Conservation (phyloP, 257 asterid species). For the Penstemon barbatus region DNA sequence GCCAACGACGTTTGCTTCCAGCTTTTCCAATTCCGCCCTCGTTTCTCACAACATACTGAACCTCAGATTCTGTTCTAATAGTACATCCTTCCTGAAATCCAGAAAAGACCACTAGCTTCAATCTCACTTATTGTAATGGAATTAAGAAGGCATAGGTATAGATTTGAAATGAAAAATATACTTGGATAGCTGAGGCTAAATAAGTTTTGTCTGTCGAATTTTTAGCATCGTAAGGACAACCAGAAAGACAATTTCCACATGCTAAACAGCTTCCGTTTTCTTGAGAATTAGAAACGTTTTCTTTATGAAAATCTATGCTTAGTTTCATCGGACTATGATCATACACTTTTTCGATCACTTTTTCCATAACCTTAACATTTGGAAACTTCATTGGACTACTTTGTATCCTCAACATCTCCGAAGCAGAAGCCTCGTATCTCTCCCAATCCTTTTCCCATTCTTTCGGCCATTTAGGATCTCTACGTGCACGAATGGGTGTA, state of each 20-base stretch:
- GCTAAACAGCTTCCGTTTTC: constrained; percentile 44
- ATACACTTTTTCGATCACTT: constrained; percentile 27
- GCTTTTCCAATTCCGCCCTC: constrained; percentile 17
- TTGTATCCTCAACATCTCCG: constrained; percentile 45
- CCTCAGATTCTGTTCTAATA: constrained; percentile 54
- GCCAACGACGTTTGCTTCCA: constrained; percentile 40
- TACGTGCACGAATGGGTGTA: constrained; percentile 39
- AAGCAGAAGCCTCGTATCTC: constrained; percentile 39
- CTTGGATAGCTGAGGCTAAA: constrained; percentile 52
- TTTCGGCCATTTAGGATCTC: constrained; percentile 52
- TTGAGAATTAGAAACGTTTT: constrained; percentile 22
- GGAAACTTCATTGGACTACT: constrained; percentile 42
- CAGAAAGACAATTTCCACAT: constrained; percentile 63
- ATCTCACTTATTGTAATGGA: not conserved
- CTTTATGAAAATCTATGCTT: constrained; percentile 43
- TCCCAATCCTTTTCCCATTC: constrained; percentile 67
- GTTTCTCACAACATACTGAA: constrained; percentile 44
- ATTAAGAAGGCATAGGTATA: not conserved
- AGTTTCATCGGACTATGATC: constrained; percentile 36
- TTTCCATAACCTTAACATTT: constrained; percentile 43
- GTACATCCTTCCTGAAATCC: constrained; percentile 51
- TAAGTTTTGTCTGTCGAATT: constrained; percentile 54
- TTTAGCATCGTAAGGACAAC: constrained; percentile 61
- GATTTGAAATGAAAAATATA: constrained; percentile 13
- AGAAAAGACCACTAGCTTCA: not conserved